Evolutionary conservation across 2,329 filamentous ascomycete genomes (phyloP).

Genomic region (Biscogniauxia mediterranea): DNA sequence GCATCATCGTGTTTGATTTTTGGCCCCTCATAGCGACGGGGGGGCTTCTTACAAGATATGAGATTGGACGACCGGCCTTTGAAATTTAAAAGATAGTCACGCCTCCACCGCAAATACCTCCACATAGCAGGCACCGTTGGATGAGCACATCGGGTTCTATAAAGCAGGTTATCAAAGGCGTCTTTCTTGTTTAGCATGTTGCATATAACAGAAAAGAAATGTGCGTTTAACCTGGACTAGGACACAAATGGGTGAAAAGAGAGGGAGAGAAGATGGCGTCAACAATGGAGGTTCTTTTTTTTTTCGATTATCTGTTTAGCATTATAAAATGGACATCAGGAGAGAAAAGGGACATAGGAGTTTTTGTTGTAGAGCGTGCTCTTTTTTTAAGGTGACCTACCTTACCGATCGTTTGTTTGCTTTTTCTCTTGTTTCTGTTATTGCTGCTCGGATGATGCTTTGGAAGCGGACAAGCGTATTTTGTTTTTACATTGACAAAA

Average conservation of each 20-base stretch:
- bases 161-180: neutral
- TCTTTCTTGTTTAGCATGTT: slow-evolving; percentile 5
- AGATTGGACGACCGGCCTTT: neutral
- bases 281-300: neutral
- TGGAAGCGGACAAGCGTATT: neutral
- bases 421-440: neutral
- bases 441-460: neutral
- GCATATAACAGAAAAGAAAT: neutral
- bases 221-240: neutral
- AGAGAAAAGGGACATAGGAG: neutral
- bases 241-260: neutral
- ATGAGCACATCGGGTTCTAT: neutral
- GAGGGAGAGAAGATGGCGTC: neutral
- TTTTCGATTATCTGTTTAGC: neutral
- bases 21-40: neutral
- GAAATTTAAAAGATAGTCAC: neutral
- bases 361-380: neutral
- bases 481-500: neutral
- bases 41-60: neutral
- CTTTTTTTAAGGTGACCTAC: neutral
- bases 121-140: neutral
- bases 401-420: neutral
- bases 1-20: slow-evolving; percentile 4
- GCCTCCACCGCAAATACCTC: neutral
- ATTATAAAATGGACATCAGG: neutral